Evolutionary conservation across 768 basidiomycete genomes (phyloP).

Genomic region (Trametes villosa): DNA sequence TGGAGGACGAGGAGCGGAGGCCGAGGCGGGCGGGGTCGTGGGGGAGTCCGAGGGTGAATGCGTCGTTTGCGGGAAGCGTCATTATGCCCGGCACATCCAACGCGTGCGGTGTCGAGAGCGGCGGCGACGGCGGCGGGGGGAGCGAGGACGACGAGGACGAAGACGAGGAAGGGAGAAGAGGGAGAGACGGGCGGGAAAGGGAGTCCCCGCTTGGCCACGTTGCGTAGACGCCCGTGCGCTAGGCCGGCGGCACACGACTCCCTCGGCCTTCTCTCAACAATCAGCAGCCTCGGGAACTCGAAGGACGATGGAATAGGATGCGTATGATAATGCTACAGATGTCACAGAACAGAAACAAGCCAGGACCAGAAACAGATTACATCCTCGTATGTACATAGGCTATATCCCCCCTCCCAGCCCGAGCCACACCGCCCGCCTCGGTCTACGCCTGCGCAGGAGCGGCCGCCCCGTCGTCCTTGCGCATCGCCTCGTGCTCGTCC

Average conservation of each 20-base stretch:
- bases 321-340: slow-evolving; percentile 11
- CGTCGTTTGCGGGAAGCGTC: slow-evolving; percentile 31
- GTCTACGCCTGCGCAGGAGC: background rate
- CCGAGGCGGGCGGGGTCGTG: slow-evolving; percentile 25
- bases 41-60: slow-evolving; percentile 27
- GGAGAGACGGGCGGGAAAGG: background rate
- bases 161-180: background rate
- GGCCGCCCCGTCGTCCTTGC: slow-evolving; percentile 35
- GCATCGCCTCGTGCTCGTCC: slow-evolving; percentile 65
- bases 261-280: background rate
- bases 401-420: background rate
- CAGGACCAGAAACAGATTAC: background rate
- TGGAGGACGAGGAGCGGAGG: slow-evolving; percentile 28
- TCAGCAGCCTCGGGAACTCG: background rate
- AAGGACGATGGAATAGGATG: background rate
- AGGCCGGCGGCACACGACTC: background rate
- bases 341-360: slow-evolving; percentile 1
- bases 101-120: background rate
- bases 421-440: background rate
- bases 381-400: slow-evolving; percentile 6
- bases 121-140: background rate
- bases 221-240: background rate
- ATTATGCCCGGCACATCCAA: slow-evolving; percentile 3
- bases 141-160: background rate
- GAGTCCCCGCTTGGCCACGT: background rate